Conservation (phyloP, 495 filamentous ascomycete species). For the Aspergillus asperescens region DNA sequence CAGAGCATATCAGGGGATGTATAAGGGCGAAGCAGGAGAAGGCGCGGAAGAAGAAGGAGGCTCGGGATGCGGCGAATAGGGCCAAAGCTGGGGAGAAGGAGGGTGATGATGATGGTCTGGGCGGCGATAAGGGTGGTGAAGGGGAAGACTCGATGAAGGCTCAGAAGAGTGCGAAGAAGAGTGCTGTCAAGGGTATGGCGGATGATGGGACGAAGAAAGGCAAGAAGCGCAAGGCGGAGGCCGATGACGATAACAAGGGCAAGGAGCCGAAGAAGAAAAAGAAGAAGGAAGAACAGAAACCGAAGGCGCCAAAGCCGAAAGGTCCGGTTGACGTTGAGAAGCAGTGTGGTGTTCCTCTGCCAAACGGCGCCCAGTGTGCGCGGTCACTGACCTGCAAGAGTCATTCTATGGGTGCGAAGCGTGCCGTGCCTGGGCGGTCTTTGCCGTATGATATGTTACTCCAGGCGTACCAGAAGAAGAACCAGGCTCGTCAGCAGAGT, state of each 20-base stretch:
- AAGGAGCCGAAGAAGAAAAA: conserved; percentile 84
- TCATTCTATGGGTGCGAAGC: conserved; percentile 93
- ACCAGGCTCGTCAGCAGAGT: conserved; percentile 96
- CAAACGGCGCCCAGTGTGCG: conserved; percentile 82
- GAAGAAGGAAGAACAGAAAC: conserved; percentile 87
- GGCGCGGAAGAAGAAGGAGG: conserved; percentile 74
- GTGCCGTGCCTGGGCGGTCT: conserved; percentile 81
- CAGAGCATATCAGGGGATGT: conserved; percentile 64
- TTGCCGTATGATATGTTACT: conserved; percentile 94
- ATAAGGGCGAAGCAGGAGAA: conserved; percentile 71
- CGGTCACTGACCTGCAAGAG: conserved; percentile 93
- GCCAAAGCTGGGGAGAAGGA: conserved; percentile 51
- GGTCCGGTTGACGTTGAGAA: conserved; percentile 95
- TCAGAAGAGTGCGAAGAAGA: conserved; percentile 68
- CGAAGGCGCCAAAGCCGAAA: conserved; percentile 82
- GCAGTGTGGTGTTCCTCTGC: conserved; percentile 88
- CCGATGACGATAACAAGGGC: conserved; percentile 55
- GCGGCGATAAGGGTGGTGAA: conserved; percentile 30
- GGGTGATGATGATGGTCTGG: conserved; percentile 51
- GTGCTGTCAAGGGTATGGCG: conserved; percentile 57
- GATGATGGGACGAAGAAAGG: conserved; percentile 61
- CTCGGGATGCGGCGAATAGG: conserved; percentile 60
- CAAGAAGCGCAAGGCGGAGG: conserved; percentile 93
- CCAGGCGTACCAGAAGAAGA: conserved; percentile 95
- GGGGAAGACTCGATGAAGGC: conserved; percentile 39